These are phyloP conservation scores for Chaetomiaceae sp. DNA, from an alignment of 2,329 filamentous ascomycete genomes.

Conservation along the genomic window DNA sequence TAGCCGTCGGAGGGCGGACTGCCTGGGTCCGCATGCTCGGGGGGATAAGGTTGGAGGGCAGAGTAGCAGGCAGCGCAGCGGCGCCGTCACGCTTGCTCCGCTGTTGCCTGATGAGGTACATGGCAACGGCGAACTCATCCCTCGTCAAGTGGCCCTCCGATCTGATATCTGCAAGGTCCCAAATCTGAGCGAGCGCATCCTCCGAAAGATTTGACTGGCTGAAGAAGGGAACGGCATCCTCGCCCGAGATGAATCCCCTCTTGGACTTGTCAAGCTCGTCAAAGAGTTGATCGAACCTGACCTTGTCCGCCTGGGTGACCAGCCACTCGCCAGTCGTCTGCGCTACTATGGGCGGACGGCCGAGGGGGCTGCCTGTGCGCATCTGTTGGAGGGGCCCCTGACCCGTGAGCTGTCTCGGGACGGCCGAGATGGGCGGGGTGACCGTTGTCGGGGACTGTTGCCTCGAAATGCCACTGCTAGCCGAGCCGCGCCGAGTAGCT, in stretches of 20 bases:
- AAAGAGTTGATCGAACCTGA: conserved; percentile 82
- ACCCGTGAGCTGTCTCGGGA: conserved; percentile 80
- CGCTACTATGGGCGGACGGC: conserved; percentile 44
- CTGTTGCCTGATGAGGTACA: conserved; percentile 93
- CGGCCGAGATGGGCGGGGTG: conserved; percentile 55
- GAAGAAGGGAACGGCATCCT: conserved; percentile 91
- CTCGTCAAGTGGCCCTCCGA: conserved; percentile 78
- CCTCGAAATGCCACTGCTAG: conserved; percentile 34
- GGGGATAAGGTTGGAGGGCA: conserved; percentile 78
- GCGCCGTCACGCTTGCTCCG: conserved; percentile 62
- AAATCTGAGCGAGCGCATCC: conserved; percentile 86
- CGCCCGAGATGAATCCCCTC: conserved; percentile 81
- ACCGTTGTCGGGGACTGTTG: conserved; percentile 49
- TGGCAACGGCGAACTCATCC: conserved; percentile 94
- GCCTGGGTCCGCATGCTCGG: conserved; percentile 70
- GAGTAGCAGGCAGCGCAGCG: conserved; percentile 62
- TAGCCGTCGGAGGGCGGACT: conserved; percentile 45
- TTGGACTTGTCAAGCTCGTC: conserved; percentile 74
- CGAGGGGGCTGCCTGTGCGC: conserved; percentile 57
- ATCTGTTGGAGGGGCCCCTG: conserved; percentile 50
- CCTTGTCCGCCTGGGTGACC: conserved; percentile 77
- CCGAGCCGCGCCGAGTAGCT: conserved; percentile 63
- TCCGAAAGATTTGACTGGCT: conserved; percentile 87
- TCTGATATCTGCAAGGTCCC: conserved; percentile 93
- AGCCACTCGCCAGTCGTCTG: conserved; percentile 65